Evolutionary conservation across 441 rosid genomes (phyloP), one percentile per base, ranked within the genome.

Genomic region (Geranium incanum): DNA sequence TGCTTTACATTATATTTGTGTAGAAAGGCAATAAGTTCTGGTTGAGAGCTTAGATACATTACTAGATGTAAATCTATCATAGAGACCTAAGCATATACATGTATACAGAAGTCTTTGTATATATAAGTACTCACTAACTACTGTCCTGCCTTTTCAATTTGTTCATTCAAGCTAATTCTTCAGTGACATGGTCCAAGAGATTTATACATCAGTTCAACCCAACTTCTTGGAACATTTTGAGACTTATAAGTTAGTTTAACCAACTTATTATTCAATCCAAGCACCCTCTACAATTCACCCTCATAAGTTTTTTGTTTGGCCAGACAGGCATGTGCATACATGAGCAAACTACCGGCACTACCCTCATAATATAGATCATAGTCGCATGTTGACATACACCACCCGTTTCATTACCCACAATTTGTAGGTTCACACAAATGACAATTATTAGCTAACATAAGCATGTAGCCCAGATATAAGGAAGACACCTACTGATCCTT

Each of bases 21-120:
- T 72, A 70, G 60, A 74, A 66, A 63, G 39, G 70, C 43, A 78
- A 79, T 73, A 79, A 79, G 68, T 50, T 76, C 70, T 48, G 67
- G 70, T 66, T 71, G 74, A 66, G 78, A 48, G 65, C 69, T 77
- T 50, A 68, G 80, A 70, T 70, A 52, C 41, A 37, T 41, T 71
- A 48, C 73, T 70, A 78, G 72, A 36, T 81, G 79, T 78, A 83
- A 43, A 78, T 28, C 60, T 72, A 69, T 70, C 36, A 33, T 45
- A 48, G 59, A 70, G 18, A 63, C 77, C 43, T 75, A 71, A 36
- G 75, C 48, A 76, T 71, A 76, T 71, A 78, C 73, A 73, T 70
- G 70, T 48, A 73, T 67, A 78, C 50, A 66, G 72, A 43, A 38
- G 19, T 33, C 70, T 60, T 38, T 57, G 59, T 60, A 72, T 16